Conservation (phyloP, 1,284 basidiomycete species). For the Malassezia nana region DNA sequence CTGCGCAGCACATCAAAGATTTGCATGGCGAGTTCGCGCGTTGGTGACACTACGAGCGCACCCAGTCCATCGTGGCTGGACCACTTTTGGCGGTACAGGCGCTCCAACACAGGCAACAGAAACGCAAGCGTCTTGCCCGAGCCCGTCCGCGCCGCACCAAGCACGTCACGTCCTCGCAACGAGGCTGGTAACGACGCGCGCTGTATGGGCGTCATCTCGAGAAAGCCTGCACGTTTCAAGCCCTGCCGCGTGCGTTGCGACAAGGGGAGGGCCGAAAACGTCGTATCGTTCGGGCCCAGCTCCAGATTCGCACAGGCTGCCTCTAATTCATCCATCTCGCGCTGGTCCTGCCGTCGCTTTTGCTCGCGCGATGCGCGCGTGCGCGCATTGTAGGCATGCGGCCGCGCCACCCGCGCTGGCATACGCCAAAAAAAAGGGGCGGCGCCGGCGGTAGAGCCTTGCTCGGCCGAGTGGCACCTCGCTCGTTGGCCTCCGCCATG, state of each 20-base stretch:
- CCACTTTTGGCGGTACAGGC: conserved; percentile 66
- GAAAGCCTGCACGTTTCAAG: conserved; percentile 38
- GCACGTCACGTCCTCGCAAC: conserved; percentile 49
- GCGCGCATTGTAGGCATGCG: conserved; percentile 11
- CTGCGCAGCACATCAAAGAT: conserved; percentile 90
- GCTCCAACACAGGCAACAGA: conserved; percentile 66
- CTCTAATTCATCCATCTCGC: conserved; percentile 33
- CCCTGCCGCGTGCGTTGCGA: conserved; percentile 32
- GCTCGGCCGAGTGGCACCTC: conserved; percentile 7
- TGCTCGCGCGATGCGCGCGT: conserved; percentile 18
- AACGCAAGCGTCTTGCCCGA: conserved; percentile 77
- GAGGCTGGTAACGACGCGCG: conserved; percentile 32
- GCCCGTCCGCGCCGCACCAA: conserved; percentile 69
- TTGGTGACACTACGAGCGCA: conserved; percentile 86
- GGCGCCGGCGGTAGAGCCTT: not conserved
- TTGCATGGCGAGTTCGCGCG: conserved; percentile 88
- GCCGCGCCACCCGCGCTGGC: not conserved
- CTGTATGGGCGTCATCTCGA: conserved; percentile 45
- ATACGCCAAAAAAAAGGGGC: conserved; percentile 3
- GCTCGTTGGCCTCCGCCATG: not conserved
- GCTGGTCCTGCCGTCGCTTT: conserved; percentile 32
- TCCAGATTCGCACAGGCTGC: conserved; percentile 15
- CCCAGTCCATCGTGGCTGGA: conserved; percentile 75
- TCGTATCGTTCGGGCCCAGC: conserved; percentile 12
- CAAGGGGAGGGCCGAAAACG: conserved; percentile 37